phyloP scores from a whole-genome alignment of 225 moss, liverwort and hornwort genomes.

The Asterella californica region DNA sequence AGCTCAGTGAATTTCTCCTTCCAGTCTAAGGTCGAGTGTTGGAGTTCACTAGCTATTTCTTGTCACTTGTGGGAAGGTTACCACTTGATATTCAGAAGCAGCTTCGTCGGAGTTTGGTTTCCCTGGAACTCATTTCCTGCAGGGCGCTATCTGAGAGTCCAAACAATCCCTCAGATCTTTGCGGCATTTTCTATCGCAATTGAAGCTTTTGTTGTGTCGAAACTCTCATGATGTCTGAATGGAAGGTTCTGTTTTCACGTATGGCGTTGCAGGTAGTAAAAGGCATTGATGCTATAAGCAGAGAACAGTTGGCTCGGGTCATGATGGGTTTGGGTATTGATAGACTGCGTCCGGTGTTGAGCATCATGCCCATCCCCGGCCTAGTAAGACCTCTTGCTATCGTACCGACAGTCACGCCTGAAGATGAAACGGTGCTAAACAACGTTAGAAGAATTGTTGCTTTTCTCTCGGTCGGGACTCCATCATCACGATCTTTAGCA shows the following conservation, averaged over 20 bases:
- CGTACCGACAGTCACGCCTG: slow-evolving; percentile 72
- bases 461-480: slow-evolving; percentile 69
- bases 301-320: slow-evolving; percentile 78
- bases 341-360: slow-evolving; percentile 73
- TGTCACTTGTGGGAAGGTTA: too few relatives aligned
- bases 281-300: slow-evolving; percentile 88
- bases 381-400: slow-evolving; percentile 52
- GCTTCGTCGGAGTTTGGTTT: too few relatives aligned
- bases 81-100: too few relatives aligned
- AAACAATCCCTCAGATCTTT: not conserved
- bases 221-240: not conserved
- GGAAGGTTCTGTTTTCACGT: not conserved
- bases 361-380: slow-evolving; percentile 53
- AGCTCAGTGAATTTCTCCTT: not conserved
- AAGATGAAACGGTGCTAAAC: slow-evolving; percentile 83
- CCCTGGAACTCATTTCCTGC: too few relatives aligned
- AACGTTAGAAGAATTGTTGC: slow-evolving; percentile 71
- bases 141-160: too few relatives aligned
- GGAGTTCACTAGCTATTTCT: too few relatives aligned
- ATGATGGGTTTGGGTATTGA: slow-evolving; percentile 76
- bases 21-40: not conserved
- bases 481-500: slow-evolving; percentile 49
- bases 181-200: not conserved
- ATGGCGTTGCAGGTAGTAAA: slow-evolving; percentile 68
- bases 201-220: not conserved